These are phyloP conservation scores for Aspergillus aculeatinus DNA, from an alignment of 2,329 filamentous ascomycete species.

Conservation along the genomic window DNA sequence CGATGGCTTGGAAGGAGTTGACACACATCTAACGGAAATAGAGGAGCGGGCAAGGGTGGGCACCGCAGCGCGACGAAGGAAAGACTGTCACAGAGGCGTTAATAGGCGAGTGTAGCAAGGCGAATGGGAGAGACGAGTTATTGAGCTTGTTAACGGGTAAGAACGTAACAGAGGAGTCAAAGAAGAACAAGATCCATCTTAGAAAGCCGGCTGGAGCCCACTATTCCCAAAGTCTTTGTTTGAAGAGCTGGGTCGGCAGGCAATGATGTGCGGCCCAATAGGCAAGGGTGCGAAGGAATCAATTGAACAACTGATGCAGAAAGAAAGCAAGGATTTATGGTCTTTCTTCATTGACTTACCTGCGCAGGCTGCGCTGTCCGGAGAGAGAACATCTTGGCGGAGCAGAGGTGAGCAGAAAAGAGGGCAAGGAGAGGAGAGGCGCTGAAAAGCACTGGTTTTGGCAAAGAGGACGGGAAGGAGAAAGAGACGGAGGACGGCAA, in stretches of 20 bases:
- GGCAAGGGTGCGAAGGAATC: background rate
- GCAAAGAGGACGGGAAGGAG: constrained; percentile 9
- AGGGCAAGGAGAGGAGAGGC: constrained; percentile 7
- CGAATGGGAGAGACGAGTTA: constrained; percentile 31
- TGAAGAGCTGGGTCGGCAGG: constrained; percentile 35
- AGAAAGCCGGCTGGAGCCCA: background rate
- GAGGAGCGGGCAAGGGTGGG: constrained; percentile 50
- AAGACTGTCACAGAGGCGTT: constrained; percentile 49
- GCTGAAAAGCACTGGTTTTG: constrained; percentile 1
- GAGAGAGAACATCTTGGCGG: constrained; percentile 40
- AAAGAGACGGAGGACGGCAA: constrained; percentile 11
- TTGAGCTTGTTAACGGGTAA: background rate
- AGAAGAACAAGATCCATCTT: background rate
- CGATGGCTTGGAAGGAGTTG: background rate
- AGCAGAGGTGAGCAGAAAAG: constrained; percentile 20
- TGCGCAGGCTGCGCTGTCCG: constrained; percentile 43
- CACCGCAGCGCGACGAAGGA: constrained; percentile 56
- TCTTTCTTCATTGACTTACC: constrained; percentile 28
- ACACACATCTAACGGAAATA: constrained; percentile 57
- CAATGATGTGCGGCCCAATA: constrained; percentile 39
- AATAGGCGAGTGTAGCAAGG: background rate
- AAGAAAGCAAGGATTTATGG: background rate
- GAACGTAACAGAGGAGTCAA: background rate
- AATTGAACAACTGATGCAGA: background rate
- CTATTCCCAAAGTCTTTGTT: background rate